These are phyloP conservation scores for Pelomyxa schiedti DNA, from an alignment of 78 protist genomes.

Conservation along the genomic window DNA sequence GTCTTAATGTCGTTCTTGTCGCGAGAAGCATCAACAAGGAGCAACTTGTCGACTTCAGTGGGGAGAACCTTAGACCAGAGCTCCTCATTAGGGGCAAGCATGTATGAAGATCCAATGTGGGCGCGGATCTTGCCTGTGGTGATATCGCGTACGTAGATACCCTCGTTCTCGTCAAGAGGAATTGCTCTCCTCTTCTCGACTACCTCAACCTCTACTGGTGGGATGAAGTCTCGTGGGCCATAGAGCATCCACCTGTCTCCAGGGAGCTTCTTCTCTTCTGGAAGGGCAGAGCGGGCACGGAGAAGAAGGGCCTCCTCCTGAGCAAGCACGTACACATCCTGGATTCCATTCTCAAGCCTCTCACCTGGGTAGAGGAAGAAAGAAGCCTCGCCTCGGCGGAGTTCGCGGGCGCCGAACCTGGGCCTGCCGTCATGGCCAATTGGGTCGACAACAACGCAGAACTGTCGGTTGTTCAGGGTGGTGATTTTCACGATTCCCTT, in stretches of 20 bases:
- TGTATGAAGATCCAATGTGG: conserved; percentile 54
- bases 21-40: conserved; percentile 25
- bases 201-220: conserved; percentile 63
- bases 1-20: conserved; percentile 26
- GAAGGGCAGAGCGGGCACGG: conserved; percentile 7
- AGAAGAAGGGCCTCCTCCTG: conserved; percentile 63
- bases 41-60: conserved; percentile 56
- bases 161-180: conserved; percentile 72
- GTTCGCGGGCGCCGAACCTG: conserved; percentile 45
- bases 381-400: conserved; percentile 49
- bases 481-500: conserved; percentile 38
- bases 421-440: conserved; percentile 35
- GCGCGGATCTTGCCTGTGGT: conserved; percentile 67
- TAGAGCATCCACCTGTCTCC: conserved; percentile 66
- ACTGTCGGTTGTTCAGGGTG: conserved; percentile 64
- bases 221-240: conserved; percentile 66
- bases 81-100: conserved; percentile 69
- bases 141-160: conserved; percentile 73
- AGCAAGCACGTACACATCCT: conserved; percentile 42
- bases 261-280: conserved; percentile 36
- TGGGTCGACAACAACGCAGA: conserved; percentile 67
- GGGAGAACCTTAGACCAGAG: conserved; percentile 64
- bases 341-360: conserved; percentile 52
- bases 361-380: conserved; percentile 81
- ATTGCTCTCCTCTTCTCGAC: conserved; percentile 47